A percentile compares a stretch with the other conserved stretches of the same genome.
Conservation (phyloP, 202 grass and related monocot genomes). For the Sporobolus alterniflorus region DNA sequence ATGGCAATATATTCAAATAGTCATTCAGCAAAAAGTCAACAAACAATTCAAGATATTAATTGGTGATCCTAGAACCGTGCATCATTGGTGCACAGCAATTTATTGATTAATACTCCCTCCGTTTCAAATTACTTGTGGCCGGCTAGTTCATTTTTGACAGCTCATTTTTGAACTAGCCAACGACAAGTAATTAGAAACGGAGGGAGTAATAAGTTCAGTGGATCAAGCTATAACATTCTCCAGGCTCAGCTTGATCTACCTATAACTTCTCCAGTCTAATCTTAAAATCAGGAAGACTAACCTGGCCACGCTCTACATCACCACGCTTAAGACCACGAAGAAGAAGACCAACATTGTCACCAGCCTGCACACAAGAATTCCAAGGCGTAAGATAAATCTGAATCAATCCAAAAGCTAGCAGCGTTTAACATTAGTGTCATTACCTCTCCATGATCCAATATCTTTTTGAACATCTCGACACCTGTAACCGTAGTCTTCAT, state of each 20-base stretch:
- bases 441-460: conserved; percentile 97
- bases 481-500: conserved; percentile 98
- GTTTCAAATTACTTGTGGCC: too few relatives aligned
- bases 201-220: too few relatives aligned
- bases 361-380: conserved; percentile 61
- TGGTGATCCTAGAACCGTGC: neutral
- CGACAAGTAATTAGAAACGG: too few relatives aligned
- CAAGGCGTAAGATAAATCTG: neutral
- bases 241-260: too few relatives aligned
- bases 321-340: conserved; percentile 94
- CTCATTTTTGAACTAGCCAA: too few relatives aligned
- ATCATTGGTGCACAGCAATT: neutral
- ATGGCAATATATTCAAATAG: neutral
- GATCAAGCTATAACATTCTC: too few relatives aligned
- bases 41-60: neutral
- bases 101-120: neutral
- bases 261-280: neutral
- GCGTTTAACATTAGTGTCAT: neutral
- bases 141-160: too few relatives aligned
- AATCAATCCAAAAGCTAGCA: neutral
- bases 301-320: conserved; percentile 96
- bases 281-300: conserved; percentile 12
- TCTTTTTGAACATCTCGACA: conserved; percentile 99
- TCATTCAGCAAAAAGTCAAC: too few relatives aligned
- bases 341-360: conserved; percentile 97